Conservation (phyloP, 176 grass and related monocot genomes). For the Musa troglodytarum region DNA sequence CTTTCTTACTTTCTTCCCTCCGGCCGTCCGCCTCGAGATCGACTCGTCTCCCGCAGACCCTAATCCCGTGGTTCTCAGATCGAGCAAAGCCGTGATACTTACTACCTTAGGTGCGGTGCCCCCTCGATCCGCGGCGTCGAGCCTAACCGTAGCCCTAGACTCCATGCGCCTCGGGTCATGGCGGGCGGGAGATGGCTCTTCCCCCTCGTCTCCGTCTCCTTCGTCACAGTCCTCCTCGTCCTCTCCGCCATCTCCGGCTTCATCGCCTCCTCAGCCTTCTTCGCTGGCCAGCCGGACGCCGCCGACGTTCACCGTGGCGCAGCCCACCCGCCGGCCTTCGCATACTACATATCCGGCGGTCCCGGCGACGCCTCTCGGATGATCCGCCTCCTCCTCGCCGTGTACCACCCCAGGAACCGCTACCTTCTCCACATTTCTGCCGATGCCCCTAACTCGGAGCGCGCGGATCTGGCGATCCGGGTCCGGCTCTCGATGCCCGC, state of each 20-base stretch:
- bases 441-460: slow-evolving; percentile 52
- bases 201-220: slow-evolving; percentile 57
- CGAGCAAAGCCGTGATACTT: too few species aligned
- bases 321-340: slow-evolving; percentile 66
- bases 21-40: too few species aligned
- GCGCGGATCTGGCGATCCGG: slow-evolving; percentile 33
- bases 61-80: too few species aligned
- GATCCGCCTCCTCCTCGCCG: slow-evolving; percentile 69
- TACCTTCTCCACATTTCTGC: slow-evolving; percentile 91
- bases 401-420: slow-evolving; percentile 89
- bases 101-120: not conserved
- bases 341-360: slow-evolving; percentile 49
- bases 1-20: too few species aligned
- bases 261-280: slow-evolving; percentile 54
- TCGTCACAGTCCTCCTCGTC: slow-evolving; percentile 65
- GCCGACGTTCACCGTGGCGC: slow-evolving; percentile 68
- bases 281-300: slow-evolving; percentile 41
- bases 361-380: slow-evolving; percentile 40
- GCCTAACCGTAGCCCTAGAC: slow-evolving; percentile 11
- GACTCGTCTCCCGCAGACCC: too few species aligned
- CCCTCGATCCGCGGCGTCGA: slow-evolving; percentile 14
- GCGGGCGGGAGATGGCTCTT: slow-evolving; percentile 67
- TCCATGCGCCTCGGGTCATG: slow-evolving; percentile 20
- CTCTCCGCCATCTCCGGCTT: slow-evolving; percentile 70
- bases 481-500: slow-evolving; percentile 35